A percentile compares a stretch with the other conserved stretches of the same genome.
phyloP scores from a whole-genome alignment of 441 rosid genomes.

The Jatropha multifida region DNA sequence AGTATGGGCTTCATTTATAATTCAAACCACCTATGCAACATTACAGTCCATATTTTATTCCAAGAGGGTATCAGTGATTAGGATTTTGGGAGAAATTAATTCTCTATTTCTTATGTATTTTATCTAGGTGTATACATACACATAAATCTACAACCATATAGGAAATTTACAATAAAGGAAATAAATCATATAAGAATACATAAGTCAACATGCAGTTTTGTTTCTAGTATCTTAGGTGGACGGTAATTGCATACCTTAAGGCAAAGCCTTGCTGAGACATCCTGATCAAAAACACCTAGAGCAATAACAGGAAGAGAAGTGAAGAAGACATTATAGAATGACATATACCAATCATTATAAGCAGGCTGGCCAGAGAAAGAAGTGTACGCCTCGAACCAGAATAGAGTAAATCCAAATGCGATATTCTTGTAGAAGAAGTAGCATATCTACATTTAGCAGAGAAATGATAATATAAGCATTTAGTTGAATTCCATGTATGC shows the following conservation, averaged over 20 bases:
- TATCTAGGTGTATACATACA: too few relatives aligned
- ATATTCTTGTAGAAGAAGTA: constrained; percentile 96
- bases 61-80: neutral
- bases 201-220: neutral
- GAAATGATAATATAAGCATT: neutral
- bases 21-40: neutral
- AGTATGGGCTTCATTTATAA: neutral
- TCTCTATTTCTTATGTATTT: too few relatives aligned
- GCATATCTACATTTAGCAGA: constrained; percentile 60
- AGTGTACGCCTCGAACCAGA: constrained; percentile 86
- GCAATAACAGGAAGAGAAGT: constrained; percentile 96
- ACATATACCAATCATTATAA: constrained; percentile 92
- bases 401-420: constrained; percentile 79
- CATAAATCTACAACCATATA: too few relatives aligned
- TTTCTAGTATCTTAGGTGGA: neutral
- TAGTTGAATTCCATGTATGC: neutral
- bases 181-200: too few relatives aligned
- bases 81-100: too few relatives aligned
- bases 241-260: constrained; percentile 50
- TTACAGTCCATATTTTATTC: neutral
- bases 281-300: constrained; percentile 90
- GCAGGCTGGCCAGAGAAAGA: constrained; percentile 95
- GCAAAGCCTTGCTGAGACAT: constrained; percentile 80
- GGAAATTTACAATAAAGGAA: too few relatives aligned
- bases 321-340: constrained; percentile 91